Base-by-base conservation (phyloP, 1,284 basidiomycete genomes). In the Phellinidium pouzarii region DNA sequence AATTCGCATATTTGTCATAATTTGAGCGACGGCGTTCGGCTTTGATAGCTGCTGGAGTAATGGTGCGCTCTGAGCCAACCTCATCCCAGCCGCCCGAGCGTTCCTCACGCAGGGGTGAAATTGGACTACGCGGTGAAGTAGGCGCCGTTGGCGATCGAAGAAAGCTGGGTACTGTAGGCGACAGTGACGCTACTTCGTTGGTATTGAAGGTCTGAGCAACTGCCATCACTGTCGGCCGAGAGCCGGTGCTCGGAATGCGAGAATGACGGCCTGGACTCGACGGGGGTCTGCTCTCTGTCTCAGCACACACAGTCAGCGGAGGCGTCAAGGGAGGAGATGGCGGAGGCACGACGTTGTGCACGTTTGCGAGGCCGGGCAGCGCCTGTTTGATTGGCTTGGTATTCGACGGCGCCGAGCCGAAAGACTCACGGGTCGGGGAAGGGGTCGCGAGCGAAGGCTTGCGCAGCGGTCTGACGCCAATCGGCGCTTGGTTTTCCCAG, bases 151-250 rank as follows among this genome's bases (percentile, higher is more conserved):
- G 23, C 7, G 46, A 14, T 8, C 12, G 6, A 3, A 17, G 37
- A 17, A 40, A 40, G 37, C 37, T 20, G 12, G 56, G 45, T 34
- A 31, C 54, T 37, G 50, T 37, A 11, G 56, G n/a, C 36, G 58
- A 43, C 45, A 55, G 22, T 11, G 25, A 20, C 19, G n/a, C 38
- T 12, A 17, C 58, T 60, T 19, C 64, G 68, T 49, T 78, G 73
- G 25, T 66, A 71, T 56, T 48, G 25, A 87, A 66, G 7, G 77
- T 74, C 62, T 82, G 81, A 1, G 84, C 84, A 3, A 89, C 77
- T 48, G 88, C 84, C 86, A 89, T 88, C 20, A 82, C 84, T 12
- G 79, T 79, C 19, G 82, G 78, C 54, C 87, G 71, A 48, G 77
- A 80, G 3, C 84, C 82, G 1, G 84, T 79, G 61, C 78, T 85